Conservation (phyloP, 345 rosid species). For the Aegle marmelos region DNA sequence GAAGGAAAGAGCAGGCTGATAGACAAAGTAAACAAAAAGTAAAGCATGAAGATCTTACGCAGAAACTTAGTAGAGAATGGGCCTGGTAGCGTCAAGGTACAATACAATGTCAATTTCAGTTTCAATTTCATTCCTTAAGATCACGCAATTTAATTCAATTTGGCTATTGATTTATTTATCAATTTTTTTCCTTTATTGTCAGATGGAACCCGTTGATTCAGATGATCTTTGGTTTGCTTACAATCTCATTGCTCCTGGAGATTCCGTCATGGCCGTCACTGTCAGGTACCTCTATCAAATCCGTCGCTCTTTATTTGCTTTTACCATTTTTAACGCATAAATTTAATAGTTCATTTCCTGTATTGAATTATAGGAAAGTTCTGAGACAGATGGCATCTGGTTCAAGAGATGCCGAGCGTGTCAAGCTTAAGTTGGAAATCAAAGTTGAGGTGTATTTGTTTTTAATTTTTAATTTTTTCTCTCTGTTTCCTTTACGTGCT, state of each 20-base stretch:
- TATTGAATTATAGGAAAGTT: slow-evolving; percentile 58
- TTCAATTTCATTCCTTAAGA: slow-evolving; percentile 2
- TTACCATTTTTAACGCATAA: background rate
- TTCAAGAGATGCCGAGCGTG: slow-evolving; percentile 84
- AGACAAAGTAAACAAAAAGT: background rate
- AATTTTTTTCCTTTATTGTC: slow-evolving; percentile 4
- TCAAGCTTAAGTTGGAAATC: slow-evolving; percentile 77
- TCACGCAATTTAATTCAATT: background rate
- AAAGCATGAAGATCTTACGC: slow-evolving; percentile 55
- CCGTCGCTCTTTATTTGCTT: background rate
- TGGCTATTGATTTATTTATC: background rate
- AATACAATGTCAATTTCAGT: background rate
- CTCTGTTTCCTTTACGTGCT: too few relatives aligned
- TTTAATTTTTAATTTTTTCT: too few relatives aligned
- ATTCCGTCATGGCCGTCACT: slow-evolving; percentile 80
- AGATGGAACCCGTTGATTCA: slow-evolving; percentile 80
- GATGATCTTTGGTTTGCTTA: slow-evolving; percentile 95
- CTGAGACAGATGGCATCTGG: slow-evolving; percentile 68
- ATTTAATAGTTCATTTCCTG: background rate
- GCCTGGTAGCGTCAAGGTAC: slow-evolving; percentile 87
- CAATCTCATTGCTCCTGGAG: slow-evolving; percentile 72
- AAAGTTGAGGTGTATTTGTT: slow-evolving; percentile 64
- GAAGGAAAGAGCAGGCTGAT: background rate
- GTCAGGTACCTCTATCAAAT: slow-evolving; percentile 49
- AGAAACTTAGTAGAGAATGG: slow-evolving; percentile 54